Base-by-base conservation (phyloP, 2,329 filamentous ascomycete species). In the Xylaria sp. region DNA sequence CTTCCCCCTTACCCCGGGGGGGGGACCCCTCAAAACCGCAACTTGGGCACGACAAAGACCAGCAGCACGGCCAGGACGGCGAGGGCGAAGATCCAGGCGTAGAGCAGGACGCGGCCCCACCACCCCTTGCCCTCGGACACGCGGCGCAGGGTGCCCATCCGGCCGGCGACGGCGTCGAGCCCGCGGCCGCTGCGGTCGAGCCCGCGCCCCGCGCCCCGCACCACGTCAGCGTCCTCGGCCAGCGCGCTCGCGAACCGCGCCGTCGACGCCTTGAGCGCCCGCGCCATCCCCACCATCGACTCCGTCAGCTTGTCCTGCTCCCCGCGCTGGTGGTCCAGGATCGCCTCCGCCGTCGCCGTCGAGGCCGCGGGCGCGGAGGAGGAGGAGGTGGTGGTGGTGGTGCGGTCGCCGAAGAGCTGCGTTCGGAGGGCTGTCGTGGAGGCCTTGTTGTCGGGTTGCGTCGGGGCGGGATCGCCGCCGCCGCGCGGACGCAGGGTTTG, bases 61-160 rank as follows among this genome's bases (percentile, higher is more conserved):
- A 97, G 72, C 69, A 95, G 64, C 34, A 96, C 76, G 17, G 91
- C 82, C 21, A 85, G 74, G n/a, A 95, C 65, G 87, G 91, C 93
- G 58, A 97, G 72, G 24, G 84, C 91, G 65, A 87, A 89, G 44
- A 97, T 92, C 81, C 90, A 89, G 38, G 79, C 88, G 76, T 94
- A 96, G 56, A 97, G 78, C 74, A 93, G 79, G 77, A 96, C 83
- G 48, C 92, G 77, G 5, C 89, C 92, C 85, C 83, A 91, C 89
- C 89, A 95, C 0, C 92, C 92, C 69, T 88, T 87, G 2, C 92
- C 92, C 75, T 97, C 93, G 16, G 88, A 91, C 86, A 96, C 91
- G 48, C 81, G 81, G 63, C 84, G 79, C 68, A 97, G 72, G 65
- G 83, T 80, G 1, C 90, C 88, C 90, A 97, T 95, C 59, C 85